Percentiles rank a stretch among this genome's conserved stretches.
Evolutionary conservation across 139 green algal species (phyloP).

Genomic region (Diplosphaera chodatii): DNA sequence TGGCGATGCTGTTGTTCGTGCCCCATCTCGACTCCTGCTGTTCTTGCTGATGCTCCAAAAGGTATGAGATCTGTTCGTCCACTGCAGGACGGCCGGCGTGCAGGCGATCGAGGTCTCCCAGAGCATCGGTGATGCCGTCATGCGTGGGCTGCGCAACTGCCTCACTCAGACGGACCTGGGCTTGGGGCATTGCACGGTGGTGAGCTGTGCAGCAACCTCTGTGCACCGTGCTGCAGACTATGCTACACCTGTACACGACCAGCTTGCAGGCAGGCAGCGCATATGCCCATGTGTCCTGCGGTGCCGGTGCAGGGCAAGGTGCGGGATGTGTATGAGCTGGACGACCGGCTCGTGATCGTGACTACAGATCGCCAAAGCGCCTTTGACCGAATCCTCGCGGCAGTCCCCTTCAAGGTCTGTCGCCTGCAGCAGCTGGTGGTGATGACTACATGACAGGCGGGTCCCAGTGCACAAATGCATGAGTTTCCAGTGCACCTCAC

Average conservation of each 20-base stretch:
- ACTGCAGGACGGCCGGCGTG: background rate
- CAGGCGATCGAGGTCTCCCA: constrained; percentile 9
- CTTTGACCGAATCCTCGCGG: constrained; percentile 92
- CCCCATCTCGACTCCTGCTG: too few relatives aligned
- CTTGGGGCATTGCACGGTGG: constrained; percentile 27
- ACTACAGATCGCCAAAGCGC: constrained; percentile 94
- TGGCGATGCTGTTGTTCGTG: too few relatives aligned
- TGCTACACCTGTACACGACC: background rate
- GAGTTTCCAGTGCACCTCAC: background rate
- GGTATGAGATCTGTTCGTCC: background rate
- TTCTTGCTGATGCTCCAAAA: background rate
- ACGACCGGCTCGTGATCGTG: constrained; percentile 84
- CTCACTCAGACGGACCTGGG: constrained; percentile 46
- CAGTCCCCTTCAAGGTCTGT: constrained; percentile 95
- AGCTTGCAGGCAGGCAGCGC: background rate
- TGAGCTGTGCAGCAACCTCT: background rate
- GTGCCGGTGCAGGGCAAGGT: constrained; percentile 77
- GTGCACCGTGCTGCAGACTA: too few relatives aligned
- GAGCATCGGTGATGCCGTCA: constrained; percentile 61
- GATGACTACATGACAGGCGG: too few relatives aligned
- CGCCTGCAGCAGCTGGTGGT: background rate
- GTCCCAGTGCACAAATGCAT: too few relatives aligned
- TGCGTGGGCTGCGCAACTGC: constrained; percentile 36
- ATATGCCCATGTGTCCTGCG: background rate
- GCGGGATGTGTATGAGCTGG: constrained; percentile 91